Base-by-base conservation (phyloP, 331 rosid species). In the Spiraea crenata region DNA sequence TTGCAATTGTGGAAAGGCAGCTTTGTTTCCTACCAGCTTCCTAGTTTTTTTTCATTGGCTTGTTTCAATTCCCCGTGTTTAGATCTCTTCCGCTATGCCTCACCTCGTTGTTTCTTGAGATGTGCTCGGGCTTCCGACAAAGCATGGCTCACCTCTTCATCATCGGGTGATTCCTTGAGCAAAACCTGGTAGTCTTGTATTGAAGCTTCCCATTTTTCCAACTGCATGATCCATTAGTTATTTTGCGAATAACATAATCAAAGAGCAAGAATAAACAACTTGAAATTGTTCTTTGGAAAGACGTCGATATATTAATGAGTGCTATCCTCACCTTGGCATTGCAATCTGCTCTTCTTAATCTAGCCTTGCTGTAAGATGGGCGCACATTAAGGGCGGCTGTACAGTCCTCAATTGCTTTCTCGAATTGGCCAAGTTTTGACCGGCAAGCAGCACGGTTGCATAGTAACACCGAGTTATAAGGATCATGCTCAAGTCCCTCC, bases 391-490 rank as follows among this genome's bases (percentile, higher is more conserved):
- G 90, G 17, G 97, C 88, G 47, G 79, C 72, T 7, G 40, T 79
- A 77, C 97, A 91, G 68, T 91, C 96, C 44, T 89, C 89, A 37
- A 82, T 54, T 2, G 97, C 92, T 78, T 77, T 80, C 19, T 87
- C 86, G 6, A 75, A 69, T 35, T 80, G 90, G 38, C 90, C 92
- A 40, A 87, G 76, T 73, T 87, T 91, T 47, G 90, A 80, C 63
- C 84, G 73, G 65, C 92, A 89, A 9, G 97, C 89, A 19, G 96
- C 97, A 46, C 97, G 78, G 69, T 92, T 92, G 79, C 93, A 89
- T 20, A 89, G 45, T 79, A 92, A 74, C 54, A 92, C 82, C 2
- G 96, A 76, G 80, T 87, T 89, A 72, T 68, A 79, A 1, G 93
- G 96, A 48, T 92, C 97, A 46, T 81, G 73, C 54, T 85, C 89